These are phyloP conservation scores for Dactylellina cionopaga DNA, from an alignment of 2,329 filamentous ascomycete species.

Conservation along the genomic window DNA sequence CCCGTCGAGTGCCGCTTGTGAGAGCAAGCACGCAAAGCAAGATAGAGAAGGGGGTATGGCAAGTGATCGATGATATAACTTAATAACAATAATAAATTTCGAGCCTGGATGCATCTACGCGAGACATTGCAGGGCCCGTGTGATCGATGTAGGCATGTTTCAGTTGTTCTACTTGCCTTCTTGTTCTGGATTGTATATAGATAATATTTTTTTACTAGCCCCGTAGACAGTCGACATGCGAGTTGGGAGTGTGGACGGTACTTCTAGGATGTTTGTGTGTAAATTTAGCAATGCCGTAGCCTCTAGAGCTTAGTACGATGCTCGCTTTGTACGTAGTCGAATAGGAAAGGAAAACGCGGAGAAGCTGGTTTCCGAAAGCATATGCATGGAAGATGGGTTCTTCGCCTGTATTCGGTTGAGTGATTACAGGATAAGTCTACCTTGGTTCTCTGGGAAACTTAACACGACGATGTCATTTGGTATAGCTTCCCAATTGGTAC, in stretches of 20 bases:
- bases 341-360: slow-evolving; percentile 1
- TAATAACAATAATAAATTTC: slow-evolving; percentile 3
- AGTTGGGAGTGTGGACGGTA: neutral
- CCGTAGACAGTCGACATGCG: slow-evolving; percentile 6
- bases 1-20: neutral
- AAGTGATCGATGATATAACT: slow-evolving; percentile 49
- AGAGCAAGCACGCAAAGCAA: neutral
- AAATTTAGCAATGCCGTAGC: slow-evolving; percentile 45
- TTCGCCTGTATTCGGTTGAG: no score
- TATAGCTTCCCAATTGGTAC: no score
- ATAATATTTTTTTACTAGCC: slow-evolving; percentile 6
- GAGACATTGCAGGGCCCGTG: slow-evolving; percentile 13
- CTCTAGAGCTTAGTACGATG: no score
- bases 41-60: neutral
- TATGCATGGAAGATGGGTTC: no score
- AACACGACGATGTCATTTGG: no score
- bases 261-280: neutral
- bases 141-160: slow-evolving; percentile 38
- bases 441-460: neutral
- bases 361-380: slow-evolving; percentile 13
- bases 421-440: neutral
- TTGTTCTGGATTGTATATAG: neutral
- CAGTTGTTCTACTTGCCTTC: slow-evolving; percentile 28
- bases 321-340: no score
- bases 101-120: slow-evolving; percentile 19